Conservation (phyloP, 208 protist genomes). For the Acanthamoeba lenticulata region DNA sequence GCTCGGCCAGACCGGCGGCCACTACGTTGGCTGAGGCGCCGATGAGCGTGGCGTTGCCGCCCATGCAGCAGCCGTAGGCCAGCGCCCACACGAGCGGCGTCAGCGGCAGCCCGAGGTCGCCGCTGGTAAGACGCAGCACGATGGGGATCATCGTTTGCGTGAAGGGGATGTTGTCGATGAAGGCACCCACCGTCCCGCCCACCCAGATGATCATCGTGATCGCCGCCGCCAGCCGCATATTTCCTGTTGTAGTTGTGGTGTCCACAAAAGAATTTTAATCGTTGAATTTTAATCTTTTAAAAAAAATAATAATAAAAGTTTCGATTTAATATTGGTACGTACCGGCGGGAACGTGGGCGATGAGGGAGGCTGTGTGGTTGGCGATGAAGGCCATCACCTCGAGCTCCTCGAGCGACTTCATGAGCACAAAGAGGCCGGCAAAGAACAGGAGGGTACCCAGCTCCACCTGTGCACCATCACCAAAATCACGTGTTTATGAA, state of each 20-base stretch:
- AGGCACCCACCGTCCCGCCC: conserved; percentile 70
- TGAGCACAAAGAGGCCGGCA: conserved; percentile 80
- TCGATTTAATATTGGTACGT: not conserved
- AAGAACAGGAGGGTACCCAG: conserved; percentile 84
- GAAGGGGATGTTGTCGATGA: conserved; percentile 74
- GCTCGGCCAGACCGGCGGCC: conserved; percentile 75
- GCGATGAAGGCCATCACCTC: conserved; percentile 77
- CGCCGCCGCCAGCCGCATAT: conserved; percentile 69
- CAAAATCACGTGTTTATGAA: not conserved
- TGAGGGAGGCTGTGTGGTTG: conserved; percentile 65
- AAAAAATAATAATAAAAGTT: not conserved
- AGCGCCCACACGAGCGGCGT: conserved; percentile 83
- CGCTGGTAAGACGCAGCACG: conserved; percentile 75
- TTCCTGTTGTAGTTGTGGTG: not conserved
- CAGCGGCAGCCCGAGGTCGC: conserved; percentile 78
- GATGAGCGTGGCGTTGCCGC: conserved; percentile 87
- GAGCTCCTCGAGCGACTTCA: conserved; percentile 75
- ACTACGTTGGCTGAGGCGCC: conserved; percentile 84
- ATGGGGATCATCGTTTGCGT: conserved; percentile 73
- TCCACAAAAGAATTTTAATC: too few relatives aligned
- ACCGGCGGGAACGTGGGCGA: conserved; percentile 55
- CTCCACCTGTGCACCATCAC: conserved; percentile 70
- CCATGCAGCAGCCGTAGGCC: conserved; percentile 84
- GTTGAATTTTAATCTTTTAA: not conserved
- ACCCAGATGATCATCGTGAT: conserved; percentile 83